Conservation (phyloP, 805 yeast species). For the Candida dajiaensis region DNA sequence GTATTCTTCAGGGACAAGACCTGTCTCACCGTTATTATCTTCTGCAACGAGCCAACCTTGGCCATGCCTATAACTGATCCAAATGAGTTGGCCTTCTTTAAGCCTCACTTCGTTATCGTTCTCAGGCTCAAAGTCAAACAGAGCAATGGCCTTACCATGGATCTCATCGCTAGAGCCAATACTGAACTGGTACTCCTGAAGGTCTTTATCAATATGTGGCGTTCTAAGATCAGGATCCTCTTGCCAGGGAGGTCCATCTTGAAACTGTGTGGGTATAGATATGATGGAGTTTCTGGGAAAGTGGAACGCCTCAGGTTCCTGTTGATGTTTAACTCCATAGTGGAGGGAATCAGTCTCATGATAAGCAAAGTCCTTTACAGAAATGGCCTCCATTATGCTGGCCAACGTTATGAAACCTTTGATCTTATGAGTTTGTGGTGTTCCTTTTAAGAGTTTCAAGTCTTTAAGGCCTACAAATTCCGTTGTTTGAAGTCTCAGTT, state of each 20-base stretch:
- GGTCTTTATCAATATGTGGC: slow-evolving; percentile 17
- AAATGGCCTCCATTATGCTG: slow-evolving; percentile 24
- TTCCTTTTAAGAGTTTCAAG: too few species aligned
- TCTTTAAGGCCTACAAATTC: background rate
- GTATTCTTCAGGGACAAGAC: slow-evolving; percentile 92
- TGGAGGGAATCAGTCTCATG: slow-evolving; percentile 62
- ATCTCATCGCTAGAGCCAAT: slow-evolving; percentile 40
- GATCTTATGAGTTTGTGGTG: too few species aligned
- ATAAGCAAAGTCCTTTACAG: slow-evolving; percentile 82
- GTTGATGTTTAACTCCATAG: slow-evolving; percentile 40
- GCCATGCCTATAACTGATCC: slow-evolving; percentile 88
- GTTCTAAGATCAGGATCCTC: slow-evolving; percentile 27
- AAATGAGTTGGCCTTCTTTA: slow-evolving; percentile 73
- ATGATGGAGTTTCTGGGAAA: slow-evolving; percentile 10
- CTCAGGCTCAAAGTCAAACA: slow-evolving; percentile 88
- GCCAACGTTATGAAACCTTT: too few species aligned
- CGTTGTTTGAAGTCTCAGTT: background rate
- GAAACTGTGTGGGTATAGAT: slow-evolving; percentile 20
- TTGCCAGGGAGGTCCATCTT: slow-evolving; percentile 29
- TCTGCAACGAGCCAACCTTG: slow-evolving; percentile 98
- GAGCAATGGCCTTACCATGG: slow-evolving; percentile 69
- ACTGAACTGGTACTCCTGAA: slow-evolving; percentile 22
- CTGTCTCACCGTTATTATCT: slow-evolving; percentile 78
- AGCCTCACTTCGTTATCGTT: slow-evolving; percentile 86
- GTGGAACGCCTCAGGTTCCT: slow-evolving; percentile 21